Conservation (phyloP, 1,284 basidiomycete genomes). For the Clitocybe nebularis region DNA sequence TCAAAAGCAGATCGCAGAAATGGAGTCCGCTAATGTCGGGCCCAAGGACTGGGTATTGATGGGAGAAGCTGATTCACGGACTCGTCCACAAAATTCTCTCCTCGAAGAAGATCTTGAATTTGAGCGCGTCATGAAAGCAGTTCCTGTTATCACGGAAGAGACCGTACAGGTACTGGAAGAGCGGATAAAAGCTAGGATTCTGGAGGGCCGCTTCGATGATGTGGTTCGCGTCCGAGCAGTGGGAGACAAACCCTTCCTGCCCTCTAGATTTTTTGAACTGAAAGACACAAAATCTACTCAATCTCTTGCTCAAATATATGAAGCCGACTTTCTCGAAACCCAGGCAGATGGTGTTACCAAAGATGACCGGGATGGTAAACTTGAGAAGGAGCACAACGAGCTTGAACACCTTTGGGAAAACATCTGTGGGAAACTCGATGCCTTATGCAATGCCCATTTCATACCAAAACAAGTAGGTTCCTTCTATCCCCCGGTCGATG, state of each 20-base stretch:
- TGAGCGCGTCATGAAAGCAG: constrained; percentile 83
- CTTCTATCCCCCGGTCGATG: constrained; percentile 7
- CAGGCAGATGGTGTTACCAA: constrained; percentile 48
- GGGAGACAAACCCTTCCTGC: constrained; percentile 87
- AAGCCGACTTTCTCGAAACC: constrained; percentile 82
- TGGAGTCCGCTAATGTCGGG: constrained; percentile 71
- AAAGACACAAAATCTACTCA: constrained; percentile 86
- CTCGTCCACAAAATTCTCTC: constrained; percentile 88
- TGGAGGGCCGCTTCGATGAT: constrained; percentile 88
- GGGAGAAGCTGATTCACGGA: constrained; percentile 83
- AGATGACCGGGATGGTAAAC: constrained; percentile 86
- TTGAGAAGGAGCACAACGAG: constrained; percentile 86
- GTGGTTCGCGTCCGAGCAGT: constrained; percentile 77
- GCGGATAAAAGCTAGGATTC: constrained; percentile 86
- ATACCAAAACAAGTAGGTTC: constrained; percentile 84
- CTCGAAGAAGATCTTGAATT: constrained; percentile 96
- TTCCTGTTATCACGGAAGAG: constrained; percentile 91
- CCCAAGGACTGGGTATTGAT: constrained; percentile 86
- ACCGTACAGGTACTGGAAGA: constrained; percentile 83
- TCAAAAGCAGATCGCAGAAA: constrained; percentile 61
- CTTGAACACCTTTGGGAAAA: constrained; percentile 82
- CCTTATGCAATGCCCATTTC: constrained; percentile 92
- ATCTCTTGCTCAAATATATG: constrained; percentile 95
- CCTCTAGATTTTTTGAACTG: constrained; percentile 86
- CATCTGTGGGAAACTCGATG: constrained; percentile 89